Evolutionary conservation across 1,284 basidiomycete genomes (phyloP).

Genomic region (Marasmius fiardii): DNA sequence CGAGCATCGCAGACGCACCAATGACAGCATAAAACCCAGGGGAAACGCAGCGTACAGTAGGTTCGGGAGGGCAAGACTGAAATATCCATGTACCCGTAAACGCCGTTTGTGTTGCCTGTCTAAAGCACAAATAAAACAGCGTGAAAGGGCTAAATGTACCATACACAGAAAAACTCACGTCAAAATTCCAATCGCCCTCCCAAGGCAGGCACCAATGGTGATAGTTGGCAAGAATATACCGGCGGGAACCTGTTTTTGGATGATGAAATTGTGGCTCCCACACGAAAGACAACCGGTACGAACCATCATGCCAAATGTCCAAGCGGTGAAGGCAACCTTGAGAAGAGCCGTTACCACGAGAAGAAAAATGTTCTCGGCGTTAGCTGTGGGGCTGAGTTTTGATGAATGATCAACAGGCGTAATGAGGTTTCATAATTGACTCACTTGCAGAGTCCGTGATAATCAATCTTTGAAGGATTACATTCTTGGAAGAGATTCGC

Average conservation of each 20-base stretch:
- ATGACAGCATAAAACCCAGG: conserved; percentile 84
- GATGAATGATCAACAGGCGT: conserved; percentile 1
- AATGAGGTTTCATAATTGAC: background rate
- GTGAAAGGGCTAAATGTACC: background rate
- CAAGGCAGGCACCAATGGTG: conserved; percentile 67
- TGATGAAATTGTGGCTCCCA: background rate
- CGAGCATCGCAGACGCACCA: conserved; percentile 78
- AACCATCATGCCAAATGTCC: conserved; percentile 79
- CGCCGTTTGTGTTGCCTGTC: conserved; percentile 60
- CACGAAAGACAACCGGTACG: conserved; percentile 12
- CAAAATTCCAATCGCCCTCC: conserved; percentile 65
- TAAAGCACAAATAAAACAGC: conserved; percentile 21
- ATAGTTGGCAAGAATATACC: conserved; percentile 76
- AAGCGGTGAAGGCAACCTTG: conserved; percentile 63
- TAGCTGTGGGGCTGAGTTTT: conserved; percentile 49
- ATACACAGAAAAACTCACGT: conserved; percentile 39
- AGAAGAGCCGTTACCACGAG: conserved; percentile 57
- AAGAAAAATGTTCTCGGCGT: conserved; percentile 65
- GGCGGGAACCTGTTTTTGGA: conserved; percentile 53
- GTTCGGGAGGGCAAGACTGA: conserved; percentile 66
- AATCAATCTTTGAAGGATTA: conserved; percentile 60
- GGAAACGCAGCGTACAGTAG: conserved; percentile 64
- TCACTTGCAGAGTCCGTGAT: conserved; percentile 74
- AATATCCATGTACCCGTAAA: conserved; percentile 68
- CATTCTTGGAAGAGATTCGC: conserved; percentile 74